Evolutionary conservation across 2,329 filamentous ascomycete species (phyloP).

Genomic region (Colletotrichum eleusines): DNA sequence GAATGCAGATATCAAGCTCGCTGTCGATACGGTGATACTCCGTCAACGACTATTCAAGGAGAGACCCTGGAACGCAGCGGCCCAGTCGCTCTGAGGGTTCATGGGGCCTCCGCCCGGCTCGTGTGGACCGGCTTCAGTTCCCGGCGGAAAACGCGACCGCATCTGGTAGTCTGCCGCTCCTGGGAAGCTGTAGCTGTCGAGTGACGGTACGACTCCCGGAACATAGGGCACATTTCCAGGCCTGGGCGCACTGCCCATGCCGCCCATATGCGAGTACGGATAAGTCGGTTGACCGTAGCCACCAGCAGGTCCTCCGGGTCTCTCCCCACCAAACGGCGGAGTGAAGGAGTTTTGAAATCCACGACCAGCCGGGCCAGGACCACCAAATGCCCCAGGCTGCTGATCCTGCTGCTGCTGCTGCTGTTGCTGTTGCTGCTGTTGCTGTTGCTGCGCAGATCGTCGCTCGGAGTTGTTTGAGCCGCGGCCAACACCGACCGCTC

Average conservation of each 20-base stretch:
- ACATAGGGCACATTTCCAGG: constrained; percentile 54
- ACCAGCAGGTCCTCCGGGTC: constrained; percentile 54
- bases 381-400: constrained; percentile 53
- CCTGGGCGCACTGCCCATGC: constrained; percentile 49
- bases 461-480: constrained; percentile 57
- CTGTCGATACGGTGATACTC: neutral
- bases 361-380: constrained; percentile 53
- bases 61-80: constrained; percentile 74
- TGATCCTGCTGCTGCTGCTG: constrained; percentile 49
- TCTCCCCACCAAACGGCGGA: constrained; percentile 58
- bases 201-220: constrained; percentile 53
- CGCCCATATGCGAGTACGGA: constrained; percentile 47
- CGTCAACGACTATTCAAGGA: constrained; percentile 74
- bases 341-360: constrained; percentile 58
- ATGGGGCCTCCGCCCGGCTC: constrained; percentile 42
- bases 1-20: neutral
- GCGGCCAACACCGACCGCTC: constrained; percentile 71
- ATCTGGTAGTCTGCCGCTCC: constrained; percentile 60
- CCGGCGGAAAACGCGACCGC: constrained; percentile 61
- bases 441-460: constrained; percentile 58
- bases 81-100: constrained; percentile 67
- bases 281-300: constrained; percentile 55
- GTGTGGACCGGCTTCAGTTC: constrained; percentile 51
- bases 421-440: constrained; percentile 42
- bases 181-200: constrained; percentile 60